A percentile compares a stretch with the other conserved stretches of the same genome.
phyloP scores from a whole-genome alignment of 176 grass and related monocot genomes.

The Oryza glumipatula region DNA sequence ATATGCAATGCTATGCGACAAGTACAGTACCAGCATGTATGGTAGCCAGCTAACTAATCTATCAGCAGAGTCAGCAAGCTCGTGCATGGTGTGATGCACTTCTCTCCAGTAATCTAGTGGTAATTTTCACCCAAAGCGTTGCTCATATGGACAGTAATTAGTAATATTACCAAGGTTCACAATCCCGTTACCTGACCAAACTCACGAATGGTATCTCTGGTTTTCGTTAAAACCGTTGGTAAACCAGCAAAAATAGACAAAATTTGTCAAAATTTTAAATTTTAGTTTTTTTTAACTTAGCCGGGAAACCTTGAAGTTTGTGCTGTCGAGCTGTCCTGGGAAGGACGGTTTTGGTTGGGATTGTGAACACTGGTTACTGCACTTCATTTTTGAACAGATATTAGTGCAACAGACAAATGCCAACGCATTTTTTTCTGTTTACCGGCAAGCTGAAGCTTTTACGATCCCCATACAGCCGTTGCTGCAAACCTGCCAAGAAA shows the following conservation, averaged over 20 bases:
- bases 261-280: too few species aligned
- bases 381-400: background rate
- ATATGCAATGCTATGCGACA: constrained; percentile 11
- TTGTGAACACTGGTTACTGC: background rate
- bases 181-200: too few species aligned
- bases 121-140: background rate
- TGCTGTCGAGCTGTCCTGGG: too few species aligned
- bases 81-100: background rate
- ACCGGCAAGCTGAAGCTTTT: background rate
- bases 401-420: background rate
- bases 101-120: background rate
- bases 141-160: background rate
- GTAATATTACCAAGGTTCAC: too few species aligned
- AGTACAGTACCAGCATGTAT: background rate
- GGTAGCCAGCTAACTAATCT: constrained; percentile 13
- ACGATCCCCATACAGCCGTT: background rate
- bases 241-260: too few species aligned
- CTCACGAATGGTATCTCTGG: too few species aligned
- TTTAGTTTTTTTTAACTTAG: too few species aligned
- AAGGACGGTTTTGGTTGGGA: too few species aligned
- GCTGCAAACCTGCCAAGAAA: constrained; percentile 22
- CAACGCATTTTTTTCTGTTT: background rate
- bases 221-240: too few species aligned
- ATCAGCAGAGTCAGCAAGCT: background rate
- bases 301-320: too few species aligned